Conservation (phyloP, 345 rosid genomes). For the Aegle marmelos region DNA sequence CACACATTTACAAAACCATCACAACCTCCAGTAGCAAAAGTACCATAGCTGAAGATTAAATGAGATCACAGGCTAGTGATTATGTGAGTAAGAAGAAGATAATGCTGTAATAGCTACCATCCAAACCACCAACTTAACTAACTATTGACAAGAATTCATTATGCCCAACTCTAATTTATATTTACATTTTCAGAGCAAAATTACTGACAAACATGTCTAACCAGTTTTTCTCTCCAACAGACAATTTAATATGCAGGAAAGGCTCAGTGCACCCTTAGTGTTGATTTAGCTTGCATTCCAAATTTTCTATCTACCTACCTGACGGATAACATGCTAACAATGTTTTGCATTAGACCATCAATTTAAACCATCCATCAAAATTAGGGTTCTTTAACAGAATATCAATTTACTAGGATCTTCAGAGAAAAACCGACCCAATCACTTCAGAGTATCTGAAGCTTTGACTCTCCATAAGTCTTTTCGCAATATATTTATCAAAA, state of each 20-base stretch:
- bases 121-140: neutral
- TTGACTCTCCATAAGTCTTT: neutral
- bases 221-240: neutral
- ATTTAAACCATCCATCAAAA: neutral
- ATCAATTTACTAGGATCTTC: neutral
- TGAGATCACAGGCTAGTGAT: slow-evolving; percentile 6
- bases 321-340: neutral
- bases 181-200: neutral
- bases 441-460: neutral
- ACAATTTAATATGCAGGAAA: neutral
- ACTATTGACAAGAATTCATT: neutral
- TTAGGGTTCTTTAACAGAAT: neutral
- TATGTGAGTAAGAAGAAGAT: neutral
- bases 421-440: neutral
- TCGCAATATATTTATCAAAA: neutral
- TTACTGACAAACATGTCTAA: neutral
- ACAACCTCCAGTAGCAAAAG: slow-evolving; percentile 99
- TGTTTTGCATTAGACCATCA: neutral
- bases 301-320: neutral
- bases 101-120: neutral
- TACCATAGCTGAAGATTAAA: slow-evolving; percentile 71
- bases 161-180: neutral
- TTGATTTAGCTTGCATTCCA: neutral
- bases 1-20: slow-evolving; percentile 96
- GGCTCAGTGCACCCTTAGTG: neutral